Conservation (phyloP, 495 filamentous ascomycete species). For the Penicillium angulare region DNA sequence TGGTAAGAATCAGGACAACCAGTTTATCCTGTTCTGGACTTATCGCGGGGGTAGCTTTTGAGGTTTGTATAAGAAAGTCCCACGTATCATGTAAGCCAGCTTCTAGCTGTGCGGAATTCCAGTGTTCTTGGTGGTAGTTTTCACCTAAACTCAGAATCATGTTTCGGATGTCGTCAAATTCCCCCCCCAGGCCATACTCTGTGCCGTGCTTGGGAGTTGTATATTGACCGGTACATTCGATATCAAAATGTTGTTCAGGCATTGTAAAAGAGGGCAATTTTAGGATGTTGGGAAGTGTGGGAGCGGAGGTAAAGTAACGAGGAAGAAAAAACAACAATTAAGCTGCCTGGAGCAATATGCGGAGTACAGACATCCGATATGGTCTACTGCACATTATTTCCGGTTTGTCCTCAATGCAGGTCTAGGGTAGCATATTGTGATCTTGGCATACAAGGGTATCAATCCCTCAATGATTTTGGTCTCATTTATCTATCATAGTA, state of each 20-base stretch:
- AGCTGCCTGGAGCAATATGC: neutral
- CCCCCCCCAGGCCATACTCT: neutral
- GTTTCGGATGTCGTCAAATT: neutral
- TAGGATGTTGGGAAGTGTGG: neutral
- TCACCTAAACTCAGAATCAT: neutral
- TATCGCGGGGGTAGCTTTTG: neutral
- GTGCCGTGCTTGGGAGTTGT: too few relatives aligned
- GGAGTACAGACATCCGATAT: neutral
- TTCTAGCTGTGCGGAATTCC: neutral
- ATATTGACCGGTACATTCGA: too few relatives aligned
- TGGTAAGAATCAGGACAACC: neutral
- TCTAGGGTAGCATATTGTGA: neutral
- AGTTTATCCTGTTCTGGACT: neutral
- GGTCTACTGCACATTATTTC: neutral
- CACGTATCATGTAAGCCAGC: neutral
- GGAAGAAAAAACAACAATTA: neutral
- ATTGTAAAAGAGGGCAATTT: neutral
- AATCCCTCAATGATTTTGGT: neutral
- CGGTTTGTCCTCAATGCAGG: neutral
- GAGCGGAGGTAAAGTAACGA: neutral
- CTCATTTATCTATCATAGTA: neutral
- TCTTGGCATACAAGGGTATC: neutral
- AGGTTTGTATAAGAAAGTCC: neutral
- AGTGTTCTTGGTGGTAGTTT: neutral
- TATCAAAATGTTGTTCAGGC: too few relatives aligned